Conservation (phyloP, 331 rosid genomes). For the Quercus tomentella region DNA sequence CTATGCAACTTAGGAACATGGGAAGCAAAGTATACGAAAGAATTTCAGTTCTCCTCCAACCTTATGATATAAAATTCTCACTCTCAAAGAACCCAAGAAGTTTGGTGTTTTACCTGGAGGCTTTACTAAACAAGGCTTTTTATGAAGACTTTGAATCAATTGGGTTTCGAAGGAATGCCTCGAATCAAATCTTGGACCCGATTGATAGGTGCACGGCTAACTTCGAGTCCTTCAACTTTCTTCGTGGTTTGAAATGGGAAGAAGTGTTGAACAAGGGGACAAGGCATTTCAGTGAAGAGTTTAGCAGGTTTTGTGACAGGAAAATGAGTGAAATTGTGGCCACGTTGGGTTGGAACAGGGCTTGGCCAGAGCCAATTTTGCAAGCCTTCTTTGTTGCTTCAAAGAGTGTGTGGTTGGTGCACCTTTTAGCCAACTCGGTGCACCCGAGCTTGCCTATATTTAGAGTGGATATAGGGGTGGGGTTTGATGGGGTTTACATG, state of each 20-base stretch:
- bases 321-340: constrained; percentile 96
- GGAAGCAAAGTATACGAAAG: constrained; percentile 66
- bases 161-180: constrained; percentile 57
- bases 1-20: constrained; percentile 71
- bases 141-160: constrained; percentile 78
- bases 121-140: constrained; percentile 63
- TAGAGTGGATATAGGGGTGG: constrained; percentile 62
- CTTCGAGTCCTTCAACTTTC: constrained; percentile 44
- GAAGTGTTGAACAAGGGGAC: constrained; percentile 87
- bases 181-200: constrained; percentile 52
- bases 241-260: constrained; percentile 79
- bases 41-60: constrained; percentile 59
- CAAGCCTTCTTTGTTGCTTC: constrained; percentile 88
- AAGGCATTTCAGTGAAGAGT: constrained; percentile 88
- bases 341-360: constrained; percentile 89
- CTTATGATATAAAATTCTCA: constrained; percentile 59
- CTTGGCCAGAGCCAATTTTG: constrained; percentile 88
- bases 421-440: constrained; percentile 69
- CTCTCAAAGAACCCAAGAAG: constrained; percentile 58
- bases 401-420: constrained; percentile 81
- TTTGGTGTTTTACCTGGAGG: constrained; percentile 61
- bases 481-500: constrained; percentile 77
- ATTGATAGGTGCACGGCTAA: constrained; percentile 50
- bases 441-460: constrained; percentile 67
- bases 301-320: constrained; percentile 83